Conservation (phyloP, 192 early-diverging fungal species). For the Cladochytrium replicatum region DNA sequence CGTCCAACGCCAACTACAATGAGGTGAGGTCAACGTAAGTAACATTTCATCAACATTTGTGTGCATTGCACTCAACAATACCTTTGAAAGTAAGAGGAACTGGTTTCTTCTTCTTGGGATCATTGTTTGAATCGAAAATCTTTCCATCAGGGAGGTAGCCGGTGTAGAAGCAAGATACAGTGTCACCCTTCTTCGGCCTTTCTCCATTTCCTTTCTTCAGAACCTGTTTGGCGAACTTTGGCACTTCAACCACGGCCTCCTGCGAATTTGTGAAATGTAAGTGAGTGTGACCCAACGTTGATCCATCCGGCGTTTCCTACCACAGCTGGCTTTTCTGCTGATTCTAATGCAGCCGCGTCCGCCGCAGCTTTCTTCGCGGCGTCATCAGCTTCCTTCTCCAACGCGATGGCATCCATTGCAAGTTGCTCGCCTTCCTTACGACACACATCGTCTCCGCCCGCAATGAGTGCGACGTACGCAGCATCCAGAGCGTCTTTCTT, state of each 20-base stretch:
- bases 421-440: constrained; percentile 21
- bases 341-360: constrained; percentile 6
- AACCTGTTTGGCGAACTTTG: constrained; percentile 56
- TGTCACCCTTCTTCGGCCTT: constrained; percentile 58
- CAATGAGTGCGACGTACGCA: constrained; percentile 55
- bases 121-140: constrained; percentile 59
- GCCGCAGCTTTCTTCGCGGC: constrained; percentile 19
- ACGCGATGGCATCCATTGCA: constrained; percentile 21
- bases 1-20: constrained; percentile 32
- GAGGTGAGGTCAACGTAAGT: not conserved
- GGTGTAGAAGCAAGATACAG: constrained; percentile 53
- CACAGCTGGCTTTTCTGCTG: constrained; percentile 1
- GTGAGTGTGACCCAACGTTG: too few relatives aligned
- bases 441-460: constrained; percentile 28
- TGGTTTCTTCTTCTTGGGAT: constrained; percentile 49
- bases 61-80: constrained; percentile 7
- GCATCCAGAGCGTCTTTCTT: constrained; percentile 51
- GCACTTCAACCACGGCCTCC: constrained; percentile 24
- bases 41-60: constrained; percentile 1
- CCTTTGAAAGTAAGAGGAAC: constrained; percentile 58
- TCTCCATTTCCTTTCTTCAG: constrained; percentile 55
- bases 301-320: constrained; percentile 26
- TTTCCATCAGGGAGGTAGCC: constrained; percentile 58
- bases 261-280: constrained; percentile 12
- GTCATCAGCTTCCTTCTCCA: constrained; percentile 23